Evolutionary conservation across 192 early-diverging fungal species (phyloP), one percentile per base, ranked within the genome.

Genomic region (Entomortierella parvispora): DNA sequence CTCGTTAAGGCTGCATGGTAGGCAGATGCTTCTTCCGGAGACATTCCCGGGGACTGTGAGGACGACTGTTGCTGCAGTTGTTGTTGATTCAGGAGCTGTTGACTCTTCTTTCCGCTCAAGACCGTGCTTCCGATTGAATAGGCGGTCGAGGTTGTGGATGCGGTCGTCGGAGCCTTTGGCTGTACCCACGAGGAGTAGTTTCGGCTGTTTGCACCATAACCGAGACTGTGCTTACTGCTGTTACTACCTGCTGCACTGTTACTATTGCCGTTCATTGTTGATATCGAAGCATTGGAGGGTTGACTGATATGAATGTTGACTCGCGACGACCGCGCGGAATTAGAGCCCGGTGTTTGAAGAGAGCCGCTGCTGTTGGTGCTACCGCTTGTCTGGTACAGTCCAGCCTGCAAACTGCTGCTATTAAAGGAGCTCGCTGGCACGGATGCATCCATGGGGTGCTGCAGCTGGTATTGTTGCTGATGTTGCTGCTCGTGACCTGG

Each of bases 1-100:
- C 74, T 57, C 20, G 65, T 77, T 10, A 77, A 47, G 40, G 74
- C 74, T 23, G 65, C 65, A 57, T 77, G 45, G 28, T 77, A 77
- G 0, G 65, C 61, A 8, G 44, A 43, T 2, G 53, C 65, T 10
- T 77, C 65, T 11, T 57, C 65, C 8, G 44, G 57, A n/a, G 67
- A 52, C 2, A 51, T 15, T 33, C 18, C 32, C 9, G 55, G 9
- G 25, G 58, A 23, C 17, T 4, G 20, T 12, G 4, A 22, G 15
- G 29, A 28, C 22, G 54, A 59, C 14, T 49, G 57, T 31, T 65
- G 40, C 14, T 56, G 54, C 34, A 47, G 64, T 5, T 44, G 61
- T 40, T 62, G 61, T 51, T 62, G 46, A 40, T 26, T 22, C 2
- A 43, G 48, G 22, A 50, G 45, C 15, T 49, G 56, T 22, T 69